Percentiles rank a stretch among this genome's conserved stretches.
These are phyloP conservation scores for Cnidoscolus chayamansa DNA, from an alignment of 441 rosid species.

Conservation along the genomic window DNA sequence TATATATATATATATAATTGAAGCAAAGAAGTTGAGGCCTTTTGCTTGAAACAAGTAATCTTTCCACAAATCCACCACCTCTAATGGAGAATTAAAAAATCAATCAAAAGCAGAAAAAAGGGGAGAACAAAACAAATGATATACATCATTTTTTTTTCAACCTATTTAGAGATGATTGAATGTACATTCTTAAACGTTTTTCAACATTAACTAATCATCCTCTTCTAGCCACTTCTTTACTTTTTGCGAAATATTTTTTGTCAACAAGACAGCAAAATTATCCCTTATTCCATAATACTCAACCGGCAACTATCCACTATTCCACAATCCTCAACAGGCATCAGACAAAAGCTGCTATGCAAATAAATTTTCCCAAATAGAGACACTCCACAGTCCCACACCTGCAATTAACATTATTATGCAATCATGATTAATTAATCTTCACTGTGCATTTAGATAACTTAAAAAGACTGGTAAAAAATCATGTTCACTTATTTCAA, in stretches of 20 bases:
- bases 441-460: not conserved
- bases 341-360: not conserved
- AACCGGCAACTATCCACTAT: not conserved
- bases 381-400: no score
- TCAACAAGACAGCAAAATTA: not conserved
- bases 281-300: not conserved
- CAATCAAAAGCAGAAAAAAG: not conserved
- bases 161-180: constrained; percentile 2
- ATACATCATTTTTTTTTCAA: not conserved
- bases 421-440: not conserved
- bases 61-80: not conserved
- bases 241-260: no score
- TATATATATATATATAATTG: constrained; percentile 43
- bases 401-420: not conserved
- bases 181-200: not conserved
- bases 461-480: no score
- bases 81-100: not conserved
- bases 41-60: not conserved
- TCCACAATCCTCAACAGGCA: not conserved
- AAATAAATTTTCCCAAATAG: not conserved
- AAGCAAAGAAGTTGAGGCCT: not conserved
- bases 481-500: no score
- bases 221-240: not conserved
- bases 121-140: not conserved
- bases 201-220: not conserved